Conservation (phyloP, 2,329 filamentous ascomycete species). For the Aspergillus viridinutans region DNA sequence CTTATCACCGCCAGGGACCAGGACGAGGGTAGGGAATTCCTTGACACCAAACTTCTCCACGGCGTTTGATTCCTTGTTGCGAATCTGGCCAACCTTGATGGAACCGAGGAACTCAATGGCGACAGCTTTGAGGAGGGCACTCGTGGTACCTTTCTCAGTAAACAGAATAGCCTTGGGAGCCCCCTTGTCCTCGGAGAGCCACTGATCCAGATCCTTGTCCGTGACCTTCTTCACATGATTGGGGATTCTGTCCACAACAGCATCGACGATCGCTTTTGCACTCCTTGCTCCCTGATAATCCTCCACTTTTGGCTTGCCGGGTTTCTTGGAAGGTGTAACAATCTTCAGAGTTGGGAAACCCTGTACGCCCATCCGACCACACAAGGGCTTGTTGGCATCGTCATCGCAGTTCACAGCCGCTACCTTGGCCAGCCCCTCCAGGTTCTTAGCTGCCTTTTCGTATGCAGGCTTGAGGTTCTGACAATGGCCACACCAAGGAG, state of each 20-base stretch:
- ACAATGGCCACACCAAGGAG: conserved; percentile 97
- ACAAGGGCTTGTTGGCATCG: conserved; percentile 84
- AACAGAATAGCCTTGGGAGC: conserved; percentile 85
- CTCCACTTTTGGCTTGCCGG: conserved; percentile 74
- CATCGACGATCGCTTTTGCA: conserved; percentile 82
- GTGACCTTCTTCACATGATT: conserved; percentile 82
- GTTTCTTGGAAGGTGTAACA: conserved; percentile 76
- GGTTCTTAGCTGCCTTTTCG: conserved; percentile 85
- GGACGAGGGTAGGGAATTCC: conserved; percentile 74
- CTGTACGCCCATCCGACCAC: conserved; percentile 77
- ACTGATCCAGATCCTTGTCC: conserved; percentile 73
- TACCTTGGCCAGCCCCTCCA: conserved; percentile 89
- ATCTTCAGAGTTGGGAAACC: conserved; percentile 97
- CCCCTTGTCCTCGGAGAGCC: conserved; percentile 64
- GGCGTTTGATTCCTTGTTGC: conserved; percentile 70
- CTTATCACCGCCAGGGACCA: conserved; percentile 67
- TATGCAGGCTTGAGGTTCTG: conserved; percentile 92
- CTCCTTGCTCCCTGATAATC: conserved; percentile 83
- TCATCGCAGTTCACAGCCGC: conserved; percentile 95
- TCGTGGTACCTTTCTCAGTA: conserved; percentile 86
- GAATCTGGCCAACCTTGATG: conserved; percentile 75
- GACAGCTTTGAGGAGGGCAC: conserved; percentile 73
- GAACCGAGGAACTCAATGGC: conserved; percentile 86
- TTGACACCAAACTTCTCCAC: conserved; percentile 71
- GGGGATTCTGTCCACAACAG: conserved; percentile 80